A percentile compares a stretch with the other conserved stretches of the same genome.
Evolutionary conservation across 257 asterid species (phyloP).

Genomic region (Ocimum tenuiflorum): DNA sequence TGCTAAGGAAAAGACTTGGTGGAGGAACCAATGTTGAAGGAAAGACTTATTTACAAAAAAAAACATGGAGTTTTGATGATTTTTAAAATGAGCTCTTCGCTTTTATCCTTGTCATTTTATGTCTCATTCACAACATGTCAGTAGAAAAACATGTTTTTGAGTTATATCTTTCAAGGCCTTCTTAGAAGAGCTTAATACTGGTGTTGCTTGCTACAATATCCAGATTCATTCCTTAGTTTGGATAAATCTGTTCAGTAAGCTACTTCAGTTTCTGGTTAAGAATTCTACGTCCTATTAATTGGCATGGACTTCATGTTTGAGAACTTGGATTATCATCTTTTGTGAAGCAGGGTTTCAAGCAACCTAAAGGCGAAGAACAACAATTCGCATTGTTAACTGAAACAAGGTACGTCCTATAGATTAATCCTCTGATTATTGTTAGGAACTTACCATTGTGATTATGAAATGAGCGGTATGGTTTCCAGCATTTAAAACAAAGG

Average conservation of each 20-base stretch:
- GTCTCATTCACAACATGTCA: too few species aligned
- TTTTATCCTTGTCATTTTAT: background rate
- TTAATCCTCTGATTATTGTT: background rate
- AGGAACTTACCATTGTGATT: too few species aligned
- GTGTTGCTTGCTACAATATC: too few species aligned
- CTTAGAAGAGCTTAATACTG: background rate
- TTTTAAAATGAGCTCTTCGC: background rate
- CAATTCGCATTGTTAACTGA: constrained; percentile 51
- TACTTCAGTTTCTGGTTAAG: constrained; percentile 9
- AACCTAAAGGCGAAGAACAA: constrained; percentile 32
- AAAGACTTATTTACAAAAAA: background rate
- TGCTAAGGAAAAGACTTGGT: background rate
- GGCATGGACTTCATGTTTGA: background rate
- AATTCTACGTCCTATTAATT: background rate
- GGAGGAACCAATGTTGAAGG: background rate
- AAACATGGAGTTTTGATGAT: background rate
- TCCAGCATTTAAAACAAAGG: too few species aligned
- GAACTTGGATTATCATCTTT: constrained; percentile 31
- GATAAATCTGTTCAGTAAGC: background rate
- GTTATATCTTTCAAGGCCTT: background rate
- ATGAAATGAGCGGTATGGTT: too few species aligned
- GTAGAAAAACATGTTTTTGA: too few species aligned
- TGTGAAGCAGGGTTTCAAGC: constrained; percentile 37
- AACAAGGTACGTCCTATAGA: constrained; percentile 50
- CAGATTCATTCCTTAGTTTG: background rate